These are phyloP conservation scores for Aspergillus vadensis DNA, from an alignment of 2,329 filamentous ascomycete genomes.

Conservation along the genomic window DNA sequence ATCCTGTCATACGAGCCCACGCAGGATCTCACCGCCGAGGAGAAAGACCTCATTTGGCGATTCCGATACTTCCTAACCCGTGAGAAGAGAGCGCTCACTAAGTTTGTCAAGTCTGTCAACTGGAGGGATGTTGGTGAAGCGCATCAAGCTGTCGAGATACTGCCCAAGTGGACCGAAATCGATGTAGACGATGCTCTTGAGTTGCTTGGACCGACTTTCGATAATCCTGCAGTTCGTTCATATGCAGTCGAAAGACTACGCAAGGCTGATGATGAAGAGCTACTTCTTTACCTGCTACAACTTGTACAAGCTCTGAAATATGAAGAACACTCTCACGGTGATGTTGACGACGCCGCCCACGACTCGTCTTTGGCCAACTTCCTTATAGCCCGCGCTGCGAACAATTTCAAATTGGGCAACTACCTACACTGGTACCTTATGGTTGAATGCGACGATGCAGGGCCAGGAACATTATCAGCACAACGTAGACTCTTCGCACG, in stretches of 20 bases:
- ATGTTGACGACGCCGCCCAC: slow-evolving; percentile 62
- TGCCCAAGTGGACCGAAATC: slow-evolving; percentile 93
- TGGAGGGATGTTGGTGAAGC: slow-evolving; percentile 86
- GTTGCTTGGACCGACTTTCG: slow-evolving; percentile 86
- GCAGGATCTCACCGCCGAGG: slow-evolving; percentile 81
- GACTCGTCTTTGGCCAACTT: slow-evolving; percentile 89
- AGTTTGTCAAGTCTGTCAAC: slow-evolving; percentile 96
- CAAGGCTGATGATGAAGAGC: slow-evolving; percentile 89
- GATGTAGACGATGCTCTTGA: slow-evolving; percentile 96
- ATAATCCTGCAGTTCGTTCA: slow-evolving; percentile 81
- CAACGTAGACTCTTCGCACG: slow-evolving; percentile 87
- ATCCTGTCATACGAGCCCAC: slow-evolving; percentile 94
- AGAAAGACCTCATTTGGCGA: slow-evolving; percentile 96
- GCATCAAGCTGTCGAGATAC: slow-evolving; percentile 83
- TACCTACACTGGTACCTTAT: slow-evolving; percentile 98
- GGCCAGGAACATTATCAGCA: slow-evolving; percentile 70
- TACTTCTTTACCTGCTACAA: slow-evolving; percentile 88
- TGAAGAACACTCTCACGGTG: slow-evolving; percentile 69
- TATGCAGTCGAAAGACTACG: slow-evolving; percentile 91
- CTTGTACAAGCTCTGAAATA: slow-evolving; percentile 96
- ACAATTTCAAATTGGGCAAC: slow-evolving; percentile 88
- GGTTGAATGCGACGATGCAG: slow-evolving; percentile 89
- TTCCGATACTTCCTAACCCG: slow-evolving; percentile 92
- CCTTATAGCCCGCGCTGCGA: slow-evolving; percentile 80
- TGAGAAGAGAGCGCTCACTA: slow-evolving; percentile 90